Conservation (phyloP, 2,329 filamentous ascomycete species). For the Pseudogymnoascus verrucosus region DNA sequence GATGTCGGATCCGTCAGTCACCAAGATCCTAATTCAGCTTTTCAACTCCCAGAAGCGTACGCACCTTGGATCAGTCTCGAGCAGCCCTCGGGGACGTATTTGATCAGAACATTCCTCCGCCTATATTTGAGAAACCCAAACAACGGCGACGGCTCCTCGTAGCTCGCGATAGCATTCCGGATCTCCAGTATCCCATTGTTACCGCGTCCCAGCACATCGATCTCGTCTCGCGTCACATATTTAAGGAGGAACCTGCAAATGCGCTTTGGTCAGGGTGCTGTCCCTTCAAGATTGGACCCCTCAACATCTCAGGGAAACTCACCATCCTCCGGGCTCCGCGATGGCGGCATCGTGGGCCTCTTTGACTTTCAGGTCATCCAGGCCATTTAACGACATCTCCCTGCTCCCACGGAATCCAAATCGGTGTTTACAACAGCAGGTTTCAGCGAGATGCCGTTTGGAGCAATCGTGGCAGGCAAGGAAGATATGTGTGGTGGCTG, state of each 20-base stretch:
- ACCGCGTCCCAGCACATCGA: conserved; percentile 69
- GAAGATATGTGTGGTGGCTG: conserved; percentile 8
- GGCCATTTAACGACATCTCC: conserved; percentile 89
- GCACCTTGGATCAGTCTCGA: conserved; percentile 88
- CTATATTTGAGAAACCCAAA: conserved; percentile 90
- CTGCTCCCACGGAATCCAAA: conserved; percentile 12
- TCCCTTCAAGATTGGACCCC: conserved; percentile 11
- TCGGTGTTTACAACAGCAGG: conserved; percentile 10
- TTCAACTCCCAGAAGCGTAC: conserved; percentile 23
- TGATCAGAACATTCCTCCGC: conserved; percentile 82
- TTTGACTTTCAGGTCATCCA: conserved; percentile 72
- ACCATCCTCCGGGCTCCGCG: conserved; percentile 91
- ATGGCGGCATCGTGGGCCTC: conserved; percentile 77
- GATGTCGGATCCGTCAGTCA: conserved; percentile 17
- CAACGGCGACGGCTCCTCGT: conserved; percentile 77
- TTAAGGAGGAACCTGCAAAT: conserved; percentile 79
- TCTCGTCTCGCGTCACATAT: conserved; percentile 80
- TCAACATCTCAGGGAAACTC: conserved; percentile 14
- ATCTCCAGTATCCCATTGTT: conserved; percentile 78
- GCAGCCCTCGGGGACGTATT: conserved; percentile 84
- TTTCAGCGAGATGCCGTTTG: conserved; percentile 4
- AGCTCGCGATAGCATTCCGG: conserved; percentile 66
- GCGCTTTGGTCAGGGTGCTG: conserved; percentile 16
- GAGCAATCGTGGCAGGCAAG: background rate
- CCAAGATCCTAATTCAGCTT: conserved; percentile 11